Evolutionary conservation across 352 stramenopile species (phyloP), one percentile per base, ranked within the genome.

Genomic region (Pythium sp.): DNA sequence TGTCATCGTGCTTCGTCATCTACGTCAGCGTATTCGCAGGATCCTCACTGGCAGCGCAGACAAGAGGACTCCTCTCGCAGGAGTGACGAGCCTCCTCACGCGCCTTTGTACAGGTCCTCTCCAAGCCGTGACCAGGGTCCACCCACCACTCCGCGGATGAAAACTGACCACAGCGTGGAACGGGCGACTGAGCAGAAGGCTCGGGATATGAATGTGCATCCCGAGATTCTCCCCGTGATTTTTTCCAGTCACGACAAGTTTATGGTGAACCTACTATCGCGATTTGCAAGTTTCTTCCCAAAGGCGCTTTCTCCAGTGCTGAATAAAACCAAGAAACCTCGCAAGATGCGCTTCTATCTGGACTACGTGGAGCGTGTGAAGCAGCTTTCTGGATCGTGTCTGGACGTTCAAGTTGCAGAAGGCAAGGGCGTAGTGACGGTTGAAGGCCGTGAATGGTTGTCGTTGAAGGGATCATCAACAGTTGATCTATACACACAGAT

Each of bases 301-400:
- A 47, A 76, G 7, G 65, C 75, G 5, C 65, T 93, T 43, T 65
- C 69, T n/a, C 79, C 85, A 9, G 70, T 93, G 4, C 68, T 72
- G 12, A 90, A 93, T 59, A 73, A 82, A 38, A 91, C 80, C 20
- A 92, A 86, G 62, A 92, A 90, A 38, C 72, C 81, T 15, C 77
- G 85, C 3, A 93, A 91, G 56, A 79, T 91, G 70, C 81, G 77
- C 24, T 93, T 82, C 58, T 93, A 91, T 53, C 62, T 92, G 0
- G 81, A 90, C 47, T 90, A 91, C 43, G 71, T 77, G 14, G 65
- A 89, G 63, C 75, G 82, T 5, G 82, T 86, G 24, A 69, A 87
- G 55, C 61, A 77, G 0, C 59, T 81, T 7, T 86, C 74, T 26
- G 72, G 80, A 26, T 47, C 55, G 2, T 68, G 77, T 15, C 68